phyloP scores from a whole-genome alignment of 1,139 yeast species.

The Lodderomyces jiufengensis region DNA sequence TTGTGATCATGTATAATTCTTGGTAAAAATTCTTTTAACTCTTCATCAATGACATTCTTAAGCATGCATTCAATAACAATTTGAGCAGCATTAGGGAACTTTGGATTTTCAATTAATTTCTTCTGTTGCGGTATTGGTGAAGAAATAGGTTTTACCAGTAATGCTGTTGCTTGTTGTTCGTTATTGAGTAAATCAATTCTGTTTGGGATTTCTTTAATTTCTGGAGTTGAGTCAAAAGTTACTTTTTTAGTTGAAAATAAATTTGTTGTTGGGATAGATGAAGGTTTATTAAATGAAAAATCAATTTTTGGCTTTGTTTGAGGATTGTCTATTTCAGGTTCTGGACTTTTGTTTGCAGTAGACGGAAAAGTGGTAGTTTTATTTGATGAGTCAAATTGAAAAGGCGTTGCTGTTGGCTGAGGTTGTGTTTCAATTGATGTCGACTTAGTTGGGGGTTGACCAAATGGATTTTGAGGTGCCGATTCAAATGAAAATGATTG shows the following conservation, averaged over 20 bases:
- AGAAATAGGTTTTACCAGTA: neutral
- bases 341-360: neutral
- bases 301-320: constrained; percentile 4
- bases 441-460: too few species aligned
- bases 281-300: constrained; percentile 8
- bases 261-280: neutral
- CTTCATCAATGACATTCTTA: constrained; percentile 27
- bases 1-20: constrained; percentile 21
- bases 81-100: constrained; percentile 19
- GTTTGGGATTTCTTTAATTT: constrained; percentile 3
- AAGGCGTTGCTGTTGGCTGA: neutral
- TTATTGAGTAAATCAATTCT: neutral
- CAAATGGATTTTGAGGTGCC: too few species aligned
- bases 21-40: constrained; percentile 25
- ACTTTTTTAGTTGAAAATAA: constrained; percentile 4
- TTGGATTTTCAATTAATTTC: constrained; percentile 18
- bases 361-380: neutral
- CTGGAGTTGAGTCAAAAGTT: constrained; percentile 5
- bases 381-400: neutral
- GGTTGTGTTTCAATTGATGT: neutral
- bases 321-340: neutral
- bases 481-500: neutral
- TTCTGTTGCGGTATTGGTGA: constrained; percentile 3
- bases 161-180: constrained; percentile 1
- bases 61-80: constrained; percentile 30